phyloP scores from a whole-genome alignment of 208 protist species.

The Dictyostelium gargantuum region DNA sequence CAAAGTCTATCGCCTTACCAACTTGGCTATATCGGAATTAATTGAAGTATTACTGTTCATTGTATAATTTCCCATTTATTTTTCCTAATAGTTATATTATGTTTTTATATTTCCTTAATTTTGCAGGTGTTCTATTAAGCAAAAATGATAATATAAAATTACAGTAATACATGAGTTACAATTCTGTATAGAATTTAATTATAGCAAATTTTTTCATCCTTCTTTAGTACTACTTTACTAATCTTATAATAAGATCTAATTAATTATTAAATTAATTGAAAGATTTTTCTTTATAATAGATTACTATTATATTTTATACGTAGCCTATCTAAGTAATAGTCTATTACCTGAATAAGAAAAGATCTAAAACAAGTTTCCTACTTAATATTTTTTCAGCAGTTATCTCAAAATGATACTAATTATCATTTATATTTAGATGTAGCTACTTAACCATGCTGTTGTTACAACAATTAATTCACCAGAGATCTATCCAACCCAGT shows the following conservation, averaged over 20 bases:
- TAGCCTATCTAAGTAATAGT: constrained; percentile 13
- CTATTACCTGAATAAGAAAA: constrained; percentile 5
- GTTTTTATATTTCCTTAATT: background rate
- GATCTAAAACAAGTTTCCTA: background rate
- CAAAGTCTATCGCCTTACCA: constrained; percentile 9
- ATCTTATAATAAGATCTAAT: background rate
- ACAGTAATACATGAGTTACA: background rate
- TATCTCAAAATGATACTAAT: background rate
- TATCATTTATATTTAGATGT: background rate
- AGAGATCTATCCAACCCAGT: background rate
- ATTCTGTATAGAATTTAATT: background rate
- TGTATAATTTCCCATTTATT: background rate
- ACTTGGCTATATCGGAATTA: background rate
- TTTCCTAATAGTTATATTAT: background rate
- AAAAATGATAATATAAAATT: background rate
- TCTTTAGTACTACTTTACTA: constrained; percentile 11
- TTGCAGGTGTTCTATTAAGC: background rate
- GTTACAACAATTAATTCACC: background rate
- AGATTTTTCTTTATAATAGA: background rate
- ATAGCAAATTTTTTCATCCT: background rate
- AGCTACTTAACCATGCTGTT: background rate
- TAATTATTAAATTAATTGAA: background rate
- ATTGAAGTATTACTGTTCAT: background rate
- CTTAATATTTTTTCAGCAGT: constrained; percentile 1
- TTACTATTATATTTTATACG: background rate